phyloP scores from a whole-genome alignment of 768 basidiomycete species.

The Coprinopsis strossmayeri region DNA sequence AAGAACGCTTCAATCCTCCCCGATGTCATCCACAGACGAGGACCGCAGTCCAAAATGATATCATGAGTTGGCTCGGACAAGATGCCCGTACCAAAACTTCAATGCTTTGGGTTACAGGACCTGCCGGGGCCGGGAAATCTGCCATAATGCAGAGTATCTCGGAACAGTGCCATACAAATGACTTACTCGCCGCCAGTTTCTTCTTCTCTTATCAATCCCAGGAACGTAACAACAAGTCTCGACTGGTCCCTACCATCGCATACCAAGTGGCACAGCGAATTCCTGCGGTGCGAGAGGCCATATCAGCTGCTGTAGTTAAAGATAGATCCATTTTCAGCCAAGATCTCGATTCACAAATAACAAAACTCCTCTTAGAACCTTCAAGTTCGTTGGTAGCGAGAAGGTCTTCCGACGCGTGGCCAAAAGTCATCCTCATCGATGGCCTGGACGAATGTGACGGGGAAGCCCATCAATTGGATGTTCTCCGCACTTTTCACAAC shows the following conservation, averaged over 20 bases:
- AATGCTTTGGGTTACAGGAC: constrained; percentile 2
- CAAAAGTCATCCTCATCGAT: constrained; percentile 3
- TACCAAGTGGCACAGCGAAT: neutral
- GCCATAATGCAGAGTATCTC: constrained; percentile 6
- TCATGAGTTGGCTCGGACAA: constrained; percentile 4
- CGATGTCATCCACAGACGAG: constrained; percentile 5
- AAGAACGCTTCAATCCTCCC: constrained; percentile 1
- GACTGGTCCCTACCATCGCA: constrained; percentile 1
- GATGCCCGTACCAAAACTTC: neutral
- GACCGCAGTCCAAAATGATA: neutral
- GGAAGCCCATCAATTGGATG: neutral
- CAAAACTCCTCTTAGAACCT: neutral
- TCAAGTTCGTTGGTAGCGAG: neutral
- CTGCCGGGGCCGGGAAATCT: constrained; percentile 6
- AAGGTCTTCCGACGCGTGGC: neutral
- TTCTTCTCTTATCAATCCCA: neutral
- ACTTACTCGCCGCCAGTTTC: neutral
- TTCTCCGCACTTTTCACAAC: neutral
- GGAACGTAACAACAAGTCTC: neutral
- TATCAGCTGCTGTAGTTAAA: neutral
- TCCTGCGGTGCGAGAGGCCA: neutral
- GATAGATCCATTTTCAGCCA: neutral
- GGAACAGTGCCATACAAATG: neutral
- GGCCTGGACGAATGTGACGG: constrained; percentile 4
- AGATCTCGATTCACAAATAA: neutral